Conservation (phyloP, 768 basidiomycete species). For the Candolleomyces efflorescens region DNA sequence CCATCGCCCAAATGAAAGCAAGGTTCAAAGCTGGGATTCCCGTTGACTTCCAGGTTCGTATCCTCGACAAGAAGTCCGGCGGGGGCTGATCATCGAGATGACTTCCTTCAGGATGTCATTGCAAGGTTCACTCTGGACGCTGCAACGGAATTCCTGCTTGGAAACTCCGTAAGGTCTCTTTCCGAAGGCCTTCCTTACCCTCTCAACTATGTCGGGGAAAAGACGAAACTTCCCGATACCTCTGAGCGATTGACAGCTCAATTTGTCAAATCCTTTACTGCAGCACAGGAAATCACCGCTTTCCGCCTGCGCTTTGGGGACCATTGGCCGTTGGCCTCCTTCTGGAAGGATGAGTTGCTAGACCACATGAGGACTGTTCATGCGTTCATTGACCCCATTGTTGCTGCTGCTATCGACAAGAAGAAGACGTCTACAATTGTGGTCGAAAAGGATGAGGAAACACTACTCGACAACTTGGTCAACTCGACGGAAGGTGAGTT, state of each 20-base stretch:
- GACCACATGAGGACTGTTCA: conserved; percentile 36
- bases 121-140: conserved; percentile 59
- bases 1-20: conserved; percentile 37
- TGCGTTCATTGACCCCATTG: conserved; percentile 45
- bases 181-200: conserved; percentile 48
- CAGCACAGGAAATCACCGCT: conserved; percentile 31
- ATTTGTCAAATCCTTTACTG: conserved; percentile 27
- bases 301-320: conserved; percentile 31
- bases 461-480: conserved; percentile 42
- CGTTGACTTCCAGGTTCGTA: conserved; percentile 51
- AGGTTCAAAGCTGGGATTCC: conserved; percentile 44
- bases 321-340: conserved; percentile 42
- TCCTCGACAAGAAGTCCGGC: not conserved
- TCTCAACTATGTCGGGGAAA: conserved; percentile 9
- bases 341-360: conserved; percentile 38
- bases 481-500: conserved; percentile 34
- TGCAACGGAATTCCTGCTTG: conserved; percentile 59
- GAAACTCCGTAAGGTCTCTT: conserved; percentile 46
- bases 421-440: conserved; percentile 21
- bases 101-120: conserved; percentile 30
- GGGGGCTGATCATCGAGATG: not conserved
- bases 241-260: conserved; percentile 12
- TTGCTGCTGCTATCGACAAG: conserved; percentile 33
- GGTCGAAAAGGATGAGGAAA: conserved; percentile 23
- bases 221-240: conserved; percentile 1